These are phyloP conservation scores for Globisporangium nodosum DNA, from an alignment of 352 stramenopile genomes.

Conservation along the genomic window DNA sequence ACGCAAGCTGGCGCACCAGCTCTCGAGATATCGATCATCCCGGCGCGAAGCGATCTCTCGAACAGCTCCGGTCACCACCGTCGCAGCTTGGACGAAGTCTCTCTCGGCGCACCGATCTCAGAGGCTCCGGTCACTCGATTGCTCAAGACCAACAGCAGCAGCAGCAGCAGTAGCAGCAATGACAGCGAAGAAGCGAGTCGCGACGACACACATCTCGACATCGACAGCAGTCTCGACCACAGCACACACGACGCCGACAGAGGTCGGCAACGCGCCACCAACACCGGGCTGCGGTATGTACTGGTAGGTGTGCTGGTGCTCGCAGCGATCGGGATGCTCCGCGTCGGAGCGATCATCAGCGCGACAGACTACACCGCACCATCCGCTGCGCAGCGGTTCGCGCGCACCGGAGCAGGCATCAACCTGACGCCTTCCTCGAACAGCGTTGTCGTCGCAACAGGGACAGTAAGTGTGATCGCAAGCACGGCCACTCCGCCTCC, in stretches of 20 bases:
- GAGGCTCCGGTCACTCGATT: neutral
- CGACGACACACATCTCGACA: neutral
- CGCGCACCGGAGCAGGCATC: neutral
- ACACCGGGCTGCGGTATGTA: conserved; percentile 1
- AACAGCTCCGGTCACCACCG: neutral
- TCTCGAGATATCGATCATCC: too few species aligned
- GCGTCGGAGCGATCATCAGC: conserved; percentile 2
- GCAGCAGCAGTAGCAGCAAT: neutral
- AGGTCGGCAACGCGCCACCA: neutral
- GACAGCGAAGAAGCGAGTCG: neutral
- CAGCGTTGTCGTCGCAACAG: neutral
- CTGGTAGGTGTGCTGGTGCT: conserved; percentile 2
- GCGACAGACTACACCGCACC: neutral
- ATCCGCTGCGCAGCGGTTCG: conserved; percentile 1
- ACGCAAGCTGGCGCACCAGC: too few species aligned
- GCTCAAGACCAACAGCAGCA: neutral
- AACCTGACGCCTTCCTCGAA: neutral
- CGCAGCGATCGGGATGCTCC: conserved; percentile 2
- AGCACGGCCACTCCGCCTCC: neutral
- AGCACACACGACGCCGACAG: neutral
- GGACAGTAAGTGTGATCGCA: neutral
- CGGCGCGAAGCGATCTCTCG: too few species aligned
- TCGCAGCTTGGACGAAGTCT: neutral
- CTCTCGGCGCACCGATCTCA: neutral
- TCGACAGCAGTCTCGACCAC: neutral